These are phyloP conservation scores for Botrytis sinoallii DNA, from an alignment of 2,329 filamentous ascomycete species.

Conservation along the genomic window DNA sequence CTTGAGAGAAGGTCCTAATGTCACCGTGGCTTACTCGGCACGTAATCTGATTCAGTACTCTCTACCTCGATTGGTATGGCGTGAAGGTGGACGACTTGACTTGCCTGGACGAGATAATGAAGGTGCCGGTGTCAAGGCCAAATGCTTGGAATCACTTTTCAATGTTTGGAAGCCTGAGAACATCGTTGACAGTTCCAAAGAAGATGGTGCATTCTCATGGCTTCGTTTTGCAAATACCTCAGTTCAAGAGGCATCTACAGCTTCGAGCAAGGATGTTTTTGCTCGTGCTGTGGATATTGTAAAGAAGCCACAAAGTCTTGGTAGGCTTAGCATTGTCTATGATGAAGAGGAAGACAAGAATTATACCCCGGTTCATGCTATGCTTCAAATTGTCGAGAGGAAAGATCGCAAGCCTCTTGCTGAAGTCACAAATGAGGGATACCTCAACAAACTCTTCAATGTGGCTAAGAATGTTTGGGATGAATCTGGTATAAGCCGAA, in stretches of 20 bases:
- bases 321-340: conserved; percentile 66
- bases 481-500: conserved; percentile 67
- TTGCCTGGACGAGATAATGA: conserved; percentile 70
- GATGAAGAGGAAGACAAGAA: conserved; percentile 59
- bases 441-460: conserved; percentile 74
- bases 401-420: conserved; percentile 64
- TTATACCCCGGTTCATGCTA: conserved; percentile 69
- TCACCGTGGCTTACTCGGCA: conserved; percentile 83
- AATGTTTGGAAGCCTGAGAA: conserved; percentile 87
- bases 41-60: conserved; percentile 82
- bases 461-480: conserved; percentile 65
- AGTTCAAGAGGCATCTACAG: conserved; percentile 65
- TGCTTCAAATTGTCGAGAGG: conserved; percentile 77
- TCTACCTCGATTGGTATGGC: conserved; percentile 77
- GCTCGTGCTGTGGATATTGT: conserved; percentile 65
- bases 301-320: conserved; percentile 56
- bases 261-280: conserved; percentile 69
- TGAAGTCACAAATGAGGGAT: conserved; percentile 68
- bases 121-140: conserved; percentile 74
- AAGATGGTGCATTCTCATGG: conserved; percentile 76
- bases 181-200: conserved; percentile 60
- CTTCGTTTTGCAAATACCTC: conserved; percentile 81
- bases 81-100: conserved; percentile 73
- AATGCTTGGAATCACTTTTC: conserved; percentile 76
- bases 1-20: conserved; percentile 77